Conservation (phyloP, 139 green algal species). For the Coelastrella sp. region DNA sequence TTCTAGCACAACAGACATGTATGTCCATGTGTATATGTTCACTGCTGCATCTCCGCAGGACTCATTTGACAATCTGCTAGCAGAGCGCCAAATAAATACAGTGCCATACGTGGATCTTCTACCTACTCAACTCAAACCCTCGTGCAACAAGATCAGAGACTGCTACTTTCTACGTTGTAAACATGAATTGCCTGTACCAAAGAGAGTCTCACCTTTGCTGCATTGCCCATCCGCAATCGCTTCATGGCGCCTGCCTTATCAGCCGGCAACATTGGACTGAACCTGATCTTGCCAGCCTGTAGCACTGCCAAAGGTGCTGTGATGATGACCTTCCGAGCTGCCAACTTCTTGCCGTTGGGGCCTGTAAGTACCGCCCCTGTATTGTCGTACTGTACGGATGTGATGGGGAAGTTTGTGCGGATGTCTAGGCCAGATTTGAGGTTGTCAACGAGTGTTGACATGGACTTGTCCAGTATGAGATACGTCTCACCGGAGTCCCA, state of each 20-base stretch:
- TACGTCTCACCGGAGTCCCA: constrained; percentile 85
- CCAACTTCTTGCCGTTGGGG: background rate
- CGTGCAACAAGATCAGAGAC: too few species aligned
- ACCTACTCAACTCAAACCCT: too few species aligned
- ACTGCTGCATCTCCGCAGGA: too few species aligned
- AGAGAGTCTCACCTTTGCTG: constrained; percentile 59
- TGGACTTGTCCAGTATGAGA: constrained; percentile 78
- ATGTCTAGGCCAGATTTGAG: constrained; percentile 61
- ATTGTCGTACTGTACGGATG: constrained; percentile 56
- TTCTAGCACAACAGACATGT: too few species aligned
- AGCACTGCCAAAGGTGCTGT: constrained; percentile 68
- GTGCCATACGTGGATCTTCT: too few species aligned
- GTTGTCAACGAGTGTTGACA: constrained; percentile 63
- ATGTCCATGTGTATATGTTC: too few species aligned
- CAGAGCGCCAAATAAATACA: too few species aligned
- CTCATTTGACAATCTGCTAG: too few species aligned
- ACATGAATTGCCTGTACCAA: too few species aligned
- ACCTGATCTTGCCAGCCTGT: constrained; percentile 68
- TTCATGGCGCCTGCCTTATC: constrained; percentile 71
- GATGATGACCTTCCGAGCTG: constrained; percentile 58
- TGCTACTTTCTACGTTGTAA: too few species aligned
- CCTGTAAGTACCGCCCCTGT: constrained; percentile 53
- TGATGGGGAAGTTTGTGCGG: constrained; percentile 62
- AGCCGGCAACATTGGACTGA: constrained; percentile 75
- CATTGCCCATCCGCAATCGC: constrained; percentile 73